Percentiles rank a stretch among this genome's conserved stretches.
Evolutionary conservation across 768 basidiomycete genomes (phyloP).

Genomic region (Clitopilus passeckerianus): DNA sequence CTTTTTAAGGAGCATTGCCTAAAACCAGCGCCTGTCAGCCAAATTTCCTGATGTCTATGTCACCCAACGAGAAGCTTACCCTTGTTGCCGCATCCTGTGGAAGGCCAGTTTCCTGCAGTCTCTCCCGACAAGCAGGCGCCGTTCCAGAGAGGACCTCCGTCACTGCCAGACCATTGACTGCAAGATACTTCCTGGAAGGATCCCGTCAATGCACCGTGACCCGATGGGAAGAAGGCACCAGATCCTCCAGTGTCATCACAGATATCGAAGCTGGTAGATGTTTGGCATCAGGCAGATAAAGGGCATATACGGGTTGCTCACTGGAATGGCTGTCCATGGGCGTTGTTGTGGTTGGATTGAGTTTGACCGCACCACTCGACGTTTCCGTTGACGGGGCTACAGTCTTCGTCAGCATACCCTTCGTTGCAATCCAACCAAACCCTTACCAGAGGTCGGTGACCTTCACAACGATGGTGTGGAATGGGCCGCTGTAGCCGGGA

Average conservation of each 20-base stretch:
- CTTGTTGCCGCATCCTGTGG: conserved; percentile 47
- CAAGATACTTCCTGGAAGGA: conserved; percentile 52
- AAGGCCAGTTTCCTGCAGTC: conserved; percentile 45
- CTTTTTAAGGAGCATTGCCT: conserved; percentile 14
- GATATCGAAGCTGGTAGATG: conserved; percentile 46
- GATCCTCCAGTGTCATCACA: conserved; percentile 54
- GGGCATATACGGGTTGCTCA: conserved; percentile 18
- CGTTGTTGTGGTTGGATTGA: conserved; percentile 32
- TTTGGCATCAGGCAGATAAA: not conserved
- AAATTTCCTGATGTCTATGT: not conserved
- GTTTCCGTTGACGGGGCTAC: conserved; percentile 41
- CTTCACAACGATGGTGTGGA: conserved; percentile 52
- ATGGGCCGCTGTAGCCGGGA: conserved; percentile 43
- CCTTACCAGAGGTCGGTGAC: conserved; percentile 37
- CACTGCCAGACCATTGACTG: conserved; percentile 52
- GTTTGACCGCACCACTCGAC: conserved; percentile 54
- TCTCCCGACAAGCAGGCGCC: conserved; percentile 50
- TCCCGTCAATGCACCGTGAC: conserved; percentile 49
- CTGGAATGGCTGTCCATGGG: conserved; percentile 44
- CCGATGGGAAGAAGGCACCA: conserved; percentile 49
- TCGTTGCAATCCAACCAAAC: not conserved
- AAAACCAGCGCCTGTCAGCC: not conserved
- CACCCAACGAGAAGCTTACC: conserved; percentile 23
- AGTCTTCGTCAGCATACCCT: not conserved
- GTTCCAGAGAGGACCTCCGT: conserved; percentile 37